Evolutionary conservation across 1,284 basidiomycete species (phyloP).

Genomic region (Ustanciosporium gigantosporum): DNA sequence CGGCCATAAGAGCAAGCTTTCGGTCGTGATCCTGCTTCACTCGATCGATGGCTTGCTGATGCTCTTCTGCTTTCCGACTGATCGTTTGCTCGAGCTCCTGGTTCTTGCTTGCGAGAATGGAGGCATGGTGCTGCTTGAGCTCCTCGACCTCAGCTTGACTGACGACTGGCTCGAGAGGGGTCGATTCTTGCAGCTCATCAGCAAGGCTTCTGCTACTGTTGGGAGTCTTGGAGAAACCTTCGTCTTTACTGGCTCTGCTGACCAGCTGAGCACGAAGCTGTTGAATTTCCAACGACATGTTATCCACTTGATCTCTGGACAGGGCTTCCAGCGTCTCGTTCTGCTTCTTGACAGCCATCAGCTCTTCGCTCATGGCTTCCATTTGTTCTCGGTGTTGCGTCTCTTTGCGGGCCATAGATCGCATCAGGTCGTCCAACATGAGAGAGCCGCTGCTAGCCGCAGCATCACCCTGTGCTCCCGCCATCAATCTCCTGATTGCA

Average conservation of each 20-base stretch:
- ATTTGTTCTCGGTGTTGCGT: conserved; percentile 77
- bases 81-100: conserved; percentile 1
- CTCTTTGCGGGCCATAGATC: conserved; percentile 91
- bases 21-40: conserved; percentile 24
- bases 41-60: conserved; percentile 1
- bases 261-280: conserved; percentile 70
- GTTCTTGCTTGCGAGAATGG: conserved; percentile 3
- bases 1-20: conserved; percentile 6
- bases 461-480: conserved; percentile 1
- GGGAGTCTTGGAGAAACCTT: conserved; percentile 3
- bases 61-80: conserved; percentile 11
- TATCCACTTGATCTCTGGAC: conserved; percentile 79
- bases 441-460: conserved; percentile 9
- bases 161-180: background rate
- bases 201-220: conserved; percentile 67
- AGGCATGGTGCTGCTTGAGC: conserved; percentile 1
- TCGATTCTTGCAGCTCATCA: conserved; percentile 74
- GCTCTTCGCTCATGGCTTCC: conserved; percentile 71
- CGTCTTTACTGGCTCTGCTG: too few relatives aligned
- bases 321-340: conserved; percentile 77
- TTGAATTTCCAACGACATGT: conserved; percentile 76
- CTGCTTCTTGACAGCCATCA: conserved; percentile 73
- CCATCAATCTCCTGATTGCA: conserved; percentile 24
- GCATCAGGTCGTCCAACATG: conserved; percentile 48
- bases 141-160: background rate